These are phyloP conservation scores for Psilocybe cubensis DNA, from an alignment of 768 basidiomycete species.

Conservation along the genomic window DNA sequence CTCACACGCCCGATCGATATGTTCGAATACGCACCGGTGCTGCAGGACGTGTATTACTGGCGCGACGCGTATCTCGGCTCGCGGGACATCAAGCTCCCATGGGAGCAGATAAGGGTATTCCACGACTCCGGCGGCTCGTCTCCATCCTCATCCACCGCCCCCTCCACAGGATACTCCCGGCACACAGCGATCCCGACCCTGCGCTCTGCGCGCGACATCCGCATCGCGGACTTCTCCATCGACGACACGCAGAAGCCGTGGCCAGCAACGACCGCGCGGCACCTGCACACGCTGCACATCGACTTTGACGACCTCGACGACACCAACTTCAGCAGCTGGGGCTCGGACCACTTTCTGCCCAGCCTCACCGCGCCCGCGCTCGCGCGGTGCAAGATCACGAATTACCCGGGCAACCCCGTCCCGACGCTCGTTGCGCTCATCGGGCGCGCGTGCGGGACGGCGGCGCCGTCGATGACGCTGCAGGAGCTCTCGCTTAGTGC, in stretches of 20 bases:
- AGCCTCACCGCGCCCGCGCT: slow-evolving; percentile 6
- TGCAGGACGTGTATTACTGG: slow-evolving; percentile 1
- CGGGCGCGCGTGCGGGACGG: slow-evolving; percentile 8
- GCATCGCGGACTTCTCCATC: slow-evolving; percentile 1
- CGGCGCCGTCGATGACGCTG: neutral
- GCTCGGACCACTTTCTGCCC: slow-evolving; percentile 3
- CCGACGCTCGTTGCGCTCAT: slow-evolving; percentile 8
- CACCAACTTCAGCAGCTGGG: neutral
- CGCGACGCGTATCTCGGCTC: neutral
- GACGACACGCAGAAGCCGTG: slow-evolving; percentile 2
- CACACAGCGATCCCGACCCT: neutral
- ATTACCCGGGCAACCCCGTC: slow-evolving; percentile 12
- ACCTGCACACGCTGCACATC: slow-evolving; percentile 3
- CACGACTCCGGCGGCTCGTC: neutral
- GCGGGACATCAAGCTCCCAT: slow-evolving; percentile 6
- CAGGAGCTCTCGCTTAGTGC: slow-evolving; percentile 11
- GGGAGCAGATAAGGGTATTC: slow-evolving; percentile 8
- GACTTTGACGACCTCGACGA: slow-evolving; percentile 1
- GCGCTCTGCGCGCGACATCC: neutral
- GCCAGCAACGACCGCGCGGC: neutral
- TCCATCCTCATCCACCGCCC: no score
- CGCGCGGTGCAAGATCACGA: slow-evolving; percentile 6
- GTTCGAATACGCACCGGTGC: slow-evolving; percentile 12
- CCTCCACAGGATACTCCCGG: neutral
- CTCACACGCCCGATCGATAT: neutral